phyloP scores from a whole-genome alignment of 2,329 filamentous ascomycete species.

The Domatiomyces globalis region DNA sequence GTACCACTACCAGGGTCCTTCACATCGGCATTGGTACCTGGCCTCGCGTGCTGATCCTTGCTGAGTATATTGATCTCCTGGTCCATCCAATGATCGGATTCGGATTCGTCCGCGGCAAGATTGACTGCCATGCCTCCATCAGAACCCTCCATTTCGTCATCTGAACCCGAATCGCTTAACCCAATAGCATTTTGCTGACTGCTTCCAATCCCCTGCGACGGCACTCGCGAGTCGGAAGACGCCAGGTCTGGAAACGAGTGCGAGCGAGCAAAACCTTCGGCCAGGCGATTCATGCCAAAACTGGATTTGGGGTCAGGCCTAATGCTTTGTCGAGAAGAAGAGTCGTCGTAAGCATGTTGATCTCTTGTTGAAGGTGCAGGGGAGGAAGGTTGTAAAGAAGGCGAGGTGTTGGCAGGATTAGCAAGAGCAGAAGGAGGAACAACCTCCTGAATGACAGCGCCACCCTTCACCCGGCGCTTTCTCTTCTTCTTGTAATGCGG shows the following conservation, averaged over 20 bases:
- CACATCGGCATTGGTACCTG: neutral
- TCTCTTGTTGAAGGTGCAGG: no score
- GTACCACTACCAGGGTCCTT: neutral
- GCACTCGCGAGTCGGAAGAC: conserved; percentile 4
- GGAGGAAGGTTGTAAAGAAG: neutral
- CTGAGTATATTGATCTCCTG: neutral
- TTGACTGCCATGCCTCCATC: neutral
- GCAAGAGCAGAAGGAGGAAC: neutral
- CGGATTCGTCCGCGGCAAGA: neutral
- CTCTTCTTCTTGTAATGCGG: neutral
- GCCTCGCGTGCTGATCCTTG: neutral
- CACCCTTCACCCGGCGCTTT: neutral
- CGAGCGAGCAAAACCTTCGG: conserved; percentile 8
- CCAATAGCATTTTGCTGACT: conserved; percentile 2
- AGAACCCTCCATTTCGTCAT: conserved; percentile 2
- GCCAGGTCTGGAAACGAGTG: neutral
- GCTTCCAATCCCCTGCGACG: conserved; percentile 3
- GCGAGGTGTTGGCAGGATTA: no score
- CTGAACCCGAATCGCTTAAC: neutral
- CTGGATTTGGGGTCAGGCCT: neutral
- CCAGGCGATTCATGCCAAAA: conserved; percentile 16
- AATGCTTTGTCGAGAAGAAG: no score
- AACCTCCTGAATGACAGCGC: neutral
- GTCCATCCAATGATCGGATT: neutral
- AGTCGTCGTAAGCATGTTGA: no score